Evolutionary conservation across 2,329 filamentous ascomycete genomes (phyloP).

Genomic region (Colletotrichum lupini): DNA sequence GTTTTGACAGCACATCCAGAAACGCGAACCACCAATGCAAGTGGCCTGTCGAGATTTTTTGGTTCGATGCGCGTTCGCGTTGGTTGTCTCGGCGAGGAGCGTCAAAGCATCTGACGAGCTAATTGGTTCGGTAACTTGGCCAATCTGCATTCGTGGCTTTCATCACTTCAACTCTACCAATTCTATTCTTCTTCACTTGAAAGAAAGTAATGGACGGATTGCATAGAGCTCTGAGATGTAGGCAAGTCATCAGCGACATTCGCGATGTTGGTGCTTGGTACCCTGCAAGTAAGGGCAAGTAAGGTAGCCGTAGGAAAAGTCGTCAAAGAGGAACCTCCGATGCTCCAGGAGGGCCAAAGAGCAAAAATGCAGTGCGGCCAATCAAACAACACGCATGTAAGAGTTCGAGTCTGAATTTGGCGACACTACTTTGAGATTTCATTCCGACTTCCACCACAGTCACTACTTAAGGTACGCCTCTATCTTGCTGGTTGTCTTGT

Average conservation of each 20-base stretch:
- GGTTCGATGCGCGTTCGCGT: constrained; percentile 9
- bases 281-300: too few species aligned
- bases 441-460: not conserved
- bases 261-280: too few species aligned
- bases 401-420: not conserved
- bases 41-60: not conserved
- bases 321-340: too few species aligned
- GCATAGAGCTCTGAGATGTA: too few species aligned
- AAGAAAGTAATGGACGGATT: too few species aligned
- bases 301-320: too few species aligned
- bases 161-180: not conserved
- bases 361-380: not conserved
- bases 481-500: too few species aligned
- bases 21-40: constrained; percentile 5
- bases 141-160: not conserved
- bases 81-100: constrained; percentile 14
- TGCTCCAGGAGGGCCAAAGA: too few species aligned
- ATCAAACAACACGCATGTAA: not conserved
- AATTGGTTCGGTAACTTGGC: not conserved
- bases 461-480: too few species aligned
- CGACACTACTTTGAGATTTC: not conserved
- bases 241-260: too few species aligned
- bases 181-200: too few species aligned
- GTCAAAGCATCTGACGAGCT: not conserved
- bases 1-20: constrained; percentile 30